Evolutionary conservation across 257 asterid genomes (phyloP).

Genomic region (Ligustrum vulgare): DNA sequence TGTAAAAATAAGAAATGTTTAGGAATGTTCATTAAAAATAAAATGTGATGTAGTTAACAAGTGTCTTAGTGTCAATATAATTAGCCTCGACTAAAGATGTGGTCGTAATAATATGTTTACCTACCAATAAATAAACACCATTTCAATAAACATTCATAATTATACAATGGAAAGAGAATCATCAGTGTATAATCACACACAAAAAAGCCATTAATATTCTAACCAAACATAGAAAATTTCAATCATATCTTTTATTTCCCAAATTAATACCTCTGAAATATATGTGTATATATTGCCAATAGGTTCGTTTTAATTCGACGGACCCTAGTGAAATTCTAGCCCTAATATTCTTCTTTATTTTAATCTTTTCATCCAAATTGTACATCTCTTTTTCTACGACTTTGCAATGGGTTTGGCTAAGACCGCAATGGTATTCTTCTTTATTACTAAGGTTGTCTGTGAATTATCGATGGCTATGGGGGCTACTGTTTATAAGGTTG

Average conservation of each 20-base stretch:
- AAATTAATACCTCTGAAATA: not conserved
- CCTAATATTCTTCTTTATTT: not conserved
- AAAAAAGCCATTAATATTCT: not conserved
- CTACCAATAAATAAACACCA: no score
- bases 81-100: no score
- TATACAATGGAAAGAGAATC: not conserved
- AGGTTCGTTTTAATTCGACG: not conserved
- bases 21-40: no score
- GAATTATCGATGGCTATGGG: constrained; percentile 1
- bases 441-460: constrained; percentile 2
- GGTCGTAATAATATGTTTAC: no score
- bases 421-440: not conserved
- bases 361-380: not conserved
- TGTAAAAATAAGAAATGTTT: no score
- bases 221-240: not conserved
- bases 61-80: no score
- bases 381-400: no score
- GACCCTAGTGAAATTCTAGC: not conserved
- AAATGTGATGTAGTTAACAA: no score
- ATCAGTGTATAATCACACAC: not conserved
- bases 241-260: not conserved
- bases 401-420: constrained; percentile 14
- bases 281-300: not conserved
- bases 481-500: constrained; percentile 40
- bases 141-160: not conserved